Base-by-base conservation (phyloP, 2,329 filamentous ascomycete genomes). In the Aspergillus sp. region DNA sequence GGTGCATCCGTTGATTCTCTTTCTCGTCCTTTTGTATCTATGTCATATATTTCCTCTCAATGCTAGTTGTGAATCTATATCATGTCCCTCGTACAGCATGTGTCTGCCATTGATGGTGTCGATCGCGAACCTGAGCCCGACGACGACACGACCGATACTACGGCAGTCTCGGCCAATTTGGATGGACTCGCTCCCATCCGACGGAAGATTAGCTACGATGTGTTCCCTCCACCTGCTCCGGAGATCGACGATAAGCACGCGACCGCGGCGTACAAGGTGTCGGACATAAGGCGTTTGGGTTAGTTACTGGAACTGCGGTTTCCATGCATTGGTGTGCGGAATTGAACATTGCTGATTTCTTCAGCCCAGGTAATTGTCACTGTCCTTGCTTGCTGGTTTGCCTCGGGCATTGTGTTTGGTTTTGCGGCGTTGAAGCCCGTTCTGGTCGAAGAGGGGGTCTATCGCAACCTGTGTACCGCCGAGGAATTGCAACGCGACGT, bases 381-480 rank as follows among this genome's bases (percentile, higher is more conserved):
- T 3, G 84, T 90, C 1, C 68, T 90, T n/a, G 89, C 88, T 68
- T 93, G 90, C 73, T 84, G 92, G 58, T 81, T 93, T 61, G 87
- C 90, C 3, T 89, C 92, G 2, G 92, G 91, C 2, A 81, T 92
- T 49, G 88, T 94, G 18, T 95, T 95, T 75, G 91, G 91, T 39
- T 95, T 92, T 75, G 91, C 91, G 24, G 91, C 91, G 12, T 80
- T 96, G 63, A 96, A 95, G 72, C 90, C 91, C 0, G 86, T 95
- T 14, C 80, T 95, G 36, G 88, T 93, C 62, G 76, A 80, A n/a
- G 87, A 92, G 73, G 86, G 86, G 7, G 88, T 90, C 16, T 93
- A 94, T 75, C 80, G 81, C 54, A 81, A 89, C 53, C 75, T 82
- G 39, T 94, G 90, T 70, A 81, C 82, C 22, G 63, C 77, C 50